A percentile compares a stretch with the other conserved stretches of the same genome.
Evolutionary conservation across 2,329 filamentous ascomycete species (phyloP).

Genomic region (Fusarium sp.): DNA sequence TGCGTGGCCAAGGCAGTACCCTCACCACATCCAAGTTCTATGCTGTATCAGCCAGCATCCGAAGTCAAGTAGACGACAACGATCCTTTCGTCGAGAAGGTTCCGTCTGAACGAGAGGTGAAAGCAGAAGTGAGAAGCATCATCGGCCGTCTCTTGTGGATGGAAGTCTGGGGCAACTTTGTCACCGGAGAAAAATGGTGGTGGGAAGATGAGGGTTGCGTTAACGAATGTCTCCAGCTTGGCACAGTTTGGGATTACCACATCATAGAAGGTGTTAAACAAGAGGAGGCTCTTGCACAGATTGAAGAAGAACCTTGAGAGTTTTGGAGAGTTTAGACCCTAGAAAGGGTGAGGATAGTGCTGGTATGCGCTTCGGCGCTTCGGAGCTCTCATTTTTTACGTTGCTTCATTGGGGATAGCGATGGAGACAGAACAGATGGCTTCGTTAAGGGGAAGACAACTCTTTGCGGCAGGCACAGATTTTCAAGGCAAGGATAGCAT

Average conservation of each 20-base stretch:
- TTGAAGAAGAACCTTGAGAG: background rate
- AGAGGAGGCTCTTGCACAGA: slow-evolving; percentile 5
- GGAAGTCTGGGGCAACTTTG: slow-evolving; percentile 67
- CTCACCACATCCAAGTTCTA: slow-evolving; percentile 61
- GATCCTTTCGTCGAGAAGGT: slow-evolving; percentile 41
- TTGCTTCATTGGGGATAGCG: background rate
- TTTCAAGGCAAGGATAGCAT: background rate
- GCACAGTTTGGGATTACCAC: slow-evolving; percentile 69
- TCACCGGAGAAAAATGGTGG: slow-evolving; percentile 67
- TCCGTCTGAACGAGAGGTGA: slow-evolving; percentile 47
- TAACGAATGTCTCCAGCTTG: slow-evolving; percentile 64
- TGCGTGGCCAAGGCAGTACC: slow-evolving; percentile 60
- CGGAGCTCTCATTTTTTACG: background rate
- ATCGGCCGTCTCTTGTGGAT: slow-evolving; percentile 69
- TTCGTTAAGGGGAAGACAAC: background rate
- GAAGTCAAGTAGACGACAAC: slow-evolving; percentile 31
- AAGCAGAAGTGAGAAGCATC: slow-evolving; percentile 62
- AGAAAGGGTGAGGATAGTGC: background rate
- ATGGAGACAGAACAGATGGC: background rate
- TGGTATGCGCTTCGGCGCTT: slow-evolving; percentile 4
- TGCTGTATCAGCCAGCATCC: slow-evolving; percentile 54
- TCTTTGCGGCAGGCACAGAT: background rate
- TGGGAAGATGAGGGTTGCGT: slow-evolving; percentile 68
- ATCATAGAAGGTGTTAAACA: slow-evolving; percentile 67
- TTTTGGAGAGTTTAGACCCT: background rate